These are phyloP conservation scores for Russula ochroleuca DNA, from an alignment of 768 basidiomycete species.

Conservation along the genomic window DNA sequence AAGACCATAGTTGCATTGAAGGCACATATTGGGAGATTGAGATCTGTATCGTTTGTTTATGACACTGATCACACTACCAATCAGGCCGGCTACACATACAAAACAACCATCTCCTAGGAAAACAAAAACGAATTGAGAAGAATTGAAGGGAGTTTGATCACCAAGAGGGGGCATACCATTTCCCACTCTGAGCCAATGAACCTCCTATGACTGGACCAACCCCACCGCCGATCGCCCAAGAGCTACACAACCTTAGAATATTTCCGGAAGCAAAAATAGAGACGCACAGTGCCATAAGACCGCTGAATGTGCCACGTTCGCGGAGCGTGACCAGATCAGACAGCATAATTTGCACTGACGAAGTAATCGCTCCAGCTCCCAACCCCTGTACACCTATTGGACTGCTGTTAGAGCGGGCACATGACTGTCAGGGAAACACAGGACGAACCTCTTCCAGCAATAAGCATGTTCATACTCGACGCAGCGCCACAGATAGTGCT, in stretches of 20 bases:
- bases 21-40: conserved; percentile 40
- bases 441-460: conserved; percentile 33
- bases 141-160: too few relatives aligned
- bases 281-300: conserved; percentile 34
- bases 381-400: conserved; percentile 31
- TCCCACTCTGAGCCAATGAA: conserved; percentile 27
- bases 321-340: conserved; percentile 36
- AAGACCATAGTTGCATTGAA: conserved; percentile 33
- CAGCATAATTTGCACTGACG: conserved; percentile 34
- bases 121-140: neutral
- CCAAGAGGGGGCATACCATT: conserved; percentile 12
- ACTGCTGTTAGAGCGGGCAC: neutral
- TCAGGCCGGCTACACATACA: conserved; percentile 21
- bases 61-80: neutral
- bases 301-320: conserved; percentile 35
- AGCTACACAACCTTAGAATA: conserved; percentile 10
- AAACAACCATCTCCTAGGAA: conserved; percentile 27
- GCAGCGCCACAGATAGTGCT: conserved; percentile 37
- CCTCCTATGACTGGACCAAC: conserved; percentile 35
- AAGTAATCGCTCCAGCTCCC: conserved; percentile 33
- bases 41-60: conserved; percentile 25
- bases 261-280: too few relatives aligned
- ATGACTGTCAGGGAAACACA: neutral
- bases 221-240: conserved; percentile 32
- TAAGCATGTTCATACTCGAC: conserved; percentile 34